Evolutionary conservation across 805 yeast genomes (phyloP).

Genomic region (Wickerhamiella dianesei): DNA sequence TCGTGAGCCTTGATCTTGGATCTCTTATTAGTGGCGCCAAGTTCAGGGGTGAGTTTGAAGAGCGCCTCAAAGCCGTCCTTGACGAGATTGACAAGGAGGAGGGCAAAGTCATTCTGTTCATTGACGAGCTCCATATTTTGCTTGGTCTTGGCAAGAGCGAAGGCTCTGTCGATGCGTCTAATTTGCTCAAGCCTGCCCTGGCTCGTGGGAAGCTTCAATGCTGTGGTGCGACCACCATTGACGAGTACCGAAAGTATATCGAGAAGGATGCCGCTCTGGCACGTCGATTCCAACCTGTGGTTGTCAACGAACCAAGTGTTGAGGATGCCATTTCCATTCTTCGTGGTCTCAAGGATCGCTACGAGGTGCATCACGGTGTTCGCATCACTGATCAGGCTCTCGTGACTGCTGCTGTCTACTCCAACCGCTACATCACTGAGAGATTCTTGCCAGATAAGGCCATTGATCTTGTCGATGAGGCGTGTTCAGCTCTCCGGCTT

Average conservation of each 20-base stretch:
- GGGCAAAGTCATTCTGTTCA: slow-evolving; percentile 75
- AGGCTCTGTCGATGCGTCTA: slow-evolving; percentile 95
- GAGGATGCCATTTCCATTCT: slow-evolving; percentile 83
- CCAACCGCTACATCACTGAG: slow-evolving; percentile 83
- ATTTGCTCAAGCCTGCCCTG: slow-evolving; percentile 88
- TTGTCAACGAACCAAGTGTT: slow-evolving; percentile 77
- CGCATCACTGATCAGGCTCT: slow-evolving; percentile 83
- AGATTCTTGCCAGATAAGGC: slow-evolving; percentile 92
- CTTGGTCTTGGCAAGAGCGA: slow-evolving; percentile 99
- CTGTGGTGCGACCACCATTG: slow-evolving; percentile 94
- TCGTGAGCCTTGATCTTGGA: slow-evolving; percentile 76
- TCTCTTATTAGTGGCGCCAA: slow-evolving; percentile 89
- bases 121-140: slow-evolving; percentile 97
- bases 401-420: slow-evolving; percentile 83
- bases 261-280: slow-evolving; percentile 98
- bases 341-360: slow-evolving; percentile 84
- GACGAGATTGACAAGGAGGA: slow-evolving; percentile 84
- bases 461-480: slow-evolving; percentile 91
- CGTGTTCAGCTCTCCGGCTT: slow-evolving; percentile 83
- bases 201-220: slow-evolving; percentile 95
- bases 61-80: slow-evolving; percentile 87
- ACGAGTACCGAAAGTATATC: slow-evolving; percentile 82
- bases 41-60: slow-evolving; percentile 92
- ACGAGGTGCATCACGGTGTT: slow-evolving; percentile 97
- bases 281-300: slow-evolving; percentile 86